These are phyloP conservation scores for Neocucurbitaria cava DNA, from an alignment of 2,329 filamentous ascomycete genomes.

Conservation along the genomic window DNA sequence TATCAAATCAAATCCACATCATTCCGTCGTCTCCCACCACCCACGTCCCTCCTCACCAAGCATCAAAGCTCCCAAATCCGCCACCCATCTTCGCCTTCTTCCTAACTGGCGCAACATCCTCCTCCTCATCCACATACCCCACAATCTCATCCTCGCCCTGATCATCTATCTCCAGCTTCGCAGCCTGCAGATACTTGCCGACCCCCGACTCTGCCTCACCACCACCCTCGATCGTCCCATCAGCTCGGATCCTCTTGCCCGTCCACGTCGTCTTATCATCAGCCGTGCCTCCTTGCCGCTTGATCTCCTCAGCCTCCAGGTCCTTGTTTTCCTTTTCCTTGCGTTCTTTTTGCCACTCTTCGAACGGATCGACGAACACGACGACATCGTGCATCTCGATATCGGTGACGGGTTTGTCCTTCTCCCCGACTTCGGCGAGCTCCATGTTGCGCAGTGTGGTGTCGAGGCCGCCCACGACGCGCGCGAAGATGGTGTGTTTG, in stretches of 20 bases:
- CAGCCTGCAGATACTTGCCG: constrained; percentile 83
- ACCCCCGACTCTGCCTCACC: constrained; percentile 63
- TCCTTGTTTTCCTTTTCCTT: constrained; percentile 64
- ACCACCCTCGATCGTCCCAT: constrained; percentile 64
- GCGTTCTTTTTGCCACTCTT: constrained; percentile 80
- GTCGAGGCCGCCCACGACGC: constrained; percentile 77
- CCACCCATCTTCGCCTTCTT: constrained; percentile 82
- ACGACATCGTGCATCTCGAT: constrained; percentile 83
- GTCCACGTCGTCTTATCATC: constrained; percentile 96
- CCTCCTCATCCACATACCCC: constrained; percentile 69
- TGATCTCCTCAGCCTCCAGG: constrained; percentile 68
- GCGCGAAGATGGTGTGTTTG: constrained; percentile 97
- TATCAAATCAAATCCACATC: constrained; percentile 15
- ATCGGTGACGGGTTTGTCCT: constrained; percentile 78
- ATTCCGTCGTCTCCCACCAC: too few species aligned
- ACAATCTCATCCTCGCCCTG: constrained; percentile 64
- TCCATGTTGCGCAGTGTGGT: constrained; percentile 79
- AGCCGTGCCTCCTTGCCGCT: constrained; percentile 73
- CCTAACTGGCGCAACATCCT: constrained; percentile 67
- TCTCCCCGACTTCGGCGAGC: constrained; percentile 72
- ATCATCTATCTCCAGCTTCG: constrained; percentile 48
- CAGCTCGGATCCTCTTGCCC: constrained; percentile 81
- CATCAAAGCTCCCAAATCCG: constrained; percentile 95
- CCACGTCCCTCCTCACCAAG: constrained; percentile 65
- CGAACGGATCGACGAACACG: constrained; percentile 93